Evolutionary conservation across 1,284 basidiomycete species (phyloP).

Genomic region (Marasmius sp.): DNA sequence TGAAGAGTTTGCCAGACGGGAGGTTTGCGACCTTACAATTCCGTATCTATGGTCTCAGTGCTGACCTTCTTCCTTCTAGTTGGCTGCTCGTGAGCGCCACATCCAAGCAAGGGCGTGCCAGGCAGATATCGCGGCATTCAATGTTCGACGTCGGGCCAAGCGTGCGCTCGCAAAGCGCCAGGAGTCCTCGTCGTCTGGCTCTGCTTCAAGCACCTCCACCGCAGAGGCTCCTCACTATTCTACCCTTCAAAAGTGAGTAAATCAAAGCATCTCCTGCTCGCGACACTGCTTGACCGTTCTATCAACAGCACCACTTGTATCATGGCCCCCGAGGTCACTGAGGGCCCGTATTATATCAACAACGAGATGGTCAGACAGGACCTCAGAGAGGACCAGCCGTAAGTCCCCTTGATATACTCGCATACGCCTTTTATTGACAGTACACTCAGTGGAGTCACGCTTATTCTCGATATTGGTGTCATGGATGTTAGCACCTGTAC

Average conservation of each 20-base stretch:
- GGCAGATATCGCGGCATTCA: not conserved
- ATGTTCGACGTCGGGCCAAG: slow-evolving; percentile 2
- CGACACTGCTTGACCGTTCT: not conserved
- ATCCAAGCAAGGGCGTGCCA: not conserved
- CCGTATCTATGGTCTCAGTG: not conserved
- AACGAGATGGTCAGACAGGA: slow-evolving; percentile 17
- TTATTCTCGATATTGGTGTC: slow-evolving; percentile 1
- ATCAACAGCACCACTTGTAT: slow-evolving; percentile 14
- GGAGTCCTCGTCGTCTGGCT: not conserved
- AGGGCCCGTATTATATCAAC: slow-evolving; percentile 22
- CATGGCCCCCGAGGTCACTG: slow-evolving; percentile 17
- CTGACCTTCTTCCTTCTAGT: not conserved
- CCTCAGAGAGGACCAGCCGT: slow-evolving; percentile 17
- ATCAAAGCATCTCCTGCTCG: not conserved
- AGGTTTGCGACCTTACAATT: not conserved
- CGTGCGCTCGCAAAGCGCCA: not conserved
- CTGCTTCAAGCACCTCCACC: not conserved
- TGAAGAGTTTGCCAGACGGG: not conserved
- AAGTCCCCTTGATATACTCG: slow-evolving; percentile 20
- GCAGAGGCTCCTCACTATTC: not conserved
- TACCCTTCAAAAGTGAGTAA: not conserved
- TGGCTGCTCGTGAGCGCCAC: not conserved
- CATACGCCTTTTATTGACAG: not conserved
- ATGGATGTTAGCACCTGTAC: not conserved
- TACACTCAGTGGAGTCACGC: not conserved